Evolutionary conservation across 441 rosid species (phyloP).

Genomic region (Mallotus japonicus): DNA sequence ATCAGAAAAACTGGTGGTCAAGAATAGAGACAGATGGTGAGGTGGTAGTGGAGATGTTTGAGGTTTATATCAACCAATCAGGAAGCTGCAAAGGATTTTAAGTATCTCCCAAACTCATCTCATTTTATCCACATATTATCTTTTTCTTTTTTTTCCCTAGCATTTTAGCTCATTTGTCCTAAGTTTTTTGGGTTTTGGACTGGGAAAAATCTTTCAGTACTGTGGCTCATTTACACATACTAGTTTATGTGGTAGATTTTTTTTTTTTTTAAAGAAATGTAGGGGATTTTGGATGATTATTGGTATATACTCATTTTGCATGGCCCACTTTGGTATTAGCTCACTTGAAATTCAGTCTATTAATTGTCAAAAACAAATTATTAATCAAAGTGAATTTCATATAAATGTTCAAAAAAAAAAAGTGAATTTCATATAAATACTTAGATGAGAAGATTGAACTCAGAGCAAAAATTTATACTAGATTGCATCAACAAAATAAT

Average conservation of each 20-base stretch:
- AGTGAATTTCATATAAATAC: not conserved
- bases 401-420: no score
- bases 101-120: slow-evolving; percentile 51
- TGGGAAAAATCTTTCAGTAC: not conserved
- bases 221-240: not conserved
- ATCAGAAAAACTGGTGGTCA: slow-evolving; percentile 38
- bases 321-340: not conserved
- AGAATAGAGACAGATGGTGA: slow-evolving; percentile 21
- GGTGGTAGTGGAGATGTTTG: slow-evolving; percentile 42
- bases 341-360: not conserved
- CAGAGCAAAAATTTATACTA: not conserved
- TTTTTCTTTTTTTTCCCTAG: not conserved
- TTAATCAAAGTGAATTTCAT: no score
- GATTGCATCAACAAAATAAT: no score
- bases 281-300: not conserved
- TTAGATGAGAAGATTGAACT: not conserved
- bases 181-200: not conserved
- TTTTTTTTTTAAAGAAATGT: not conserved
- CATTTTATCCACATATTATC: slow-evolving; percentile 57
- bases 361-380: no score
- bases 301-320: not conserved
- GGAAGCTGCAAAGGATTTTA: slow-evolving; percentile 53
- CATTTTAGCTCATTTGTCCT: not conserved
- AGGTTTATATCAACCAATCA: slow-evolving; percentile 58
- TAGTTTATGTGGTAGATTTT: not conserved